Evolutionary conservation across 495 filamentous ascomycete species (phyloP), one percentile per base, ranked within the genome.

Genomic region (Amniculicola lignicola): DNA sequence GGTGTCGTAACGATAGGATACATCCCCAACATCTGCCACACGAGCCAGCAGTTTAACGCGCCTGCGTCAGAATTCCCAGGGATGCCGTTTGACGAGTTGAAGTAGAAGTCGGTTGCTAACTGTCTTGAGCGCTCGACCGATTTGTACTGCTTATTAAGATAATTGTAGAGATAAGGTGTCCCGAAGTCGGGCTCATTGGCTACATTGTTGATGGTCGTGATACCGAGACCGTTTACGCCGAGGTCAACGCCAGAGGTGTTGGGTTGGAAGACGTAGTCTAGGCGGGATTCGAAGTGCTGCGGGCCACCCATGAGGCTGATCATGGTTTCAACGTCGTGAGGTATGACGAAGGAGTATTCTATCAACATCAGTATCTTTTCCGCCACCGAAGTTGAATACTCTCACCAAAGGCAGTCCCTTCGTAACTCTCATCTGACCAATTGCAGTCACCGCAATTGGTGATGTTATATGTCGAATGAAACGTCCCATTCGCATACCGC

Each of bases 51-150:
- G 46, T 69, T 63, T 21, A 67, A 31, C 0, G 66, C 69, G n/a
- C 69, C 69, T 5, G 68, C 68, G 41, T 72, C 69, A 22, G 59
- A 66, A 48, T 70, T 70, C 15, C 69, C 69, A 0, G 68, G 69
- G 4, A 72, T 60, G 23, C 69, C 68, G 48, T 67, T 54, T 14
- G 50, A 41, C 1, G 54, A 46, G 33, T 65, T 59, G 51, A 66
- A 56, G 62, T 63, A 69, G 47, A 62, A 69, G 29, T 70, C 42
- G 31, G 63, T 67, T 0, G 59, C 67, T 3, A 69, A 51, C 10
- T 45, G 41, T 21, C 68, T 55, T 1, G 59, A 51, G 5, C 54
- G 45, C 40, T 65, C 22, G 4, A 72, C 68, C n/a, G 45, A 61
- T 54, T 67, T 68, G 23, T 62, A 63, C 43, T 70, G 68, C 45